A percentile compares a stretch with the other conserved stretches of the same genome.
Conservation (phyloP, 225 moss, liverwort and hornwort species). For the Polytrichum commune region DNA sequence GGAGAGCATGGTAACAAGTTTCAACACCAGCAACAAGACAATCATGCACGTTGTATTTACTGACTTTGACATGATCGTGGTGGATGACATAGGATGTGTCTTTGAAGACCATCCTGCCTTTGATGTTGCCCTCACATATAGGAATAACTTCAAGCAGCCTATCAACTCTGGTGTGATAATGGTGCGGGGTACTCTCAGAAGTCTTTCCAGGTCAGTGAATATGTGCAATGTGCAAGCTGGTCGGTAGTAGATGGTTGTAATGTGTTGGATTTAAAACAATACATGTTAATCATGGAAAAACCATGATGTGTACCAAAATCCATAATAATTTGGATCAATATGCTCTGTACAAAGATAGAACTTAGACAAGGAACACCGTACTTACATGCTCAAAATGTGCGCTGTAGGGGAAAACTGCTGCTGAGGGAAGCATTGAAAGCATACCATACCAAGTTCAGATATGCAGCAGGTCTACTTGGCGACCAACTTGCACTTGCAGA, state of each 20-base stretch:
- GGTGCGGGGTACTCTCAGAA: slow-evolving; percentile 43
- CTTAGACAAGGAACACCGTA: no score
- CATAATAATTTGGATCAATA: no score
- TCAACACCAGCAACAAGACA: slow-evolving; percentile 4
- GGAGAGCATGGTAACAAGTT: slow-evolving; percentile 17
- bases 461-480: slow-evolving; percentile 43
- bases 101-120: slow-evolving; percentile 33
- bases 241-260: no score
- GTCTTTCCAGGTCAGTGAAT: slow-evolving; percentile 40
- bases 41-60: slow-evolving; percentile 33
- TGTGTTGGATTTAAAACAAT: no score
- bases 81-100: slow-evolving; percentile 43
- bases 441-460: slow-evolving; percentile 31
- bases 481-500: slow-evolving; percentile 57
- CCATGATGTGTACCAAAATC: no score
- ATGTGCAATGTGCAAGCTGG: neutral
- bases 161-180: slow-evolving; percentile 59
- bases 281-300: no score
- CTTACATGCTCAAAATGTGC: neutral
- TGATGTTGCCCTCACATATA: slow-evolving; percentile 50
- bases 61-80: slow-evolving; percentile 51
- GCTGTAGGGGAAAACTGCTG: slow-evolving; percentile 30
- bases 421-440: slow-evolving; percentile 34
- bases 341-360: no score
- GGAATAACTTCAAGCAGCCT: slow-evolving; percentile 52